A percentile compares a stretch with the other conserved stretches of the same genome.
Evolutionary conservation across 1,284 basidiomycete species (phyloP).

Genomic region (Chiua sp.): DNA sequence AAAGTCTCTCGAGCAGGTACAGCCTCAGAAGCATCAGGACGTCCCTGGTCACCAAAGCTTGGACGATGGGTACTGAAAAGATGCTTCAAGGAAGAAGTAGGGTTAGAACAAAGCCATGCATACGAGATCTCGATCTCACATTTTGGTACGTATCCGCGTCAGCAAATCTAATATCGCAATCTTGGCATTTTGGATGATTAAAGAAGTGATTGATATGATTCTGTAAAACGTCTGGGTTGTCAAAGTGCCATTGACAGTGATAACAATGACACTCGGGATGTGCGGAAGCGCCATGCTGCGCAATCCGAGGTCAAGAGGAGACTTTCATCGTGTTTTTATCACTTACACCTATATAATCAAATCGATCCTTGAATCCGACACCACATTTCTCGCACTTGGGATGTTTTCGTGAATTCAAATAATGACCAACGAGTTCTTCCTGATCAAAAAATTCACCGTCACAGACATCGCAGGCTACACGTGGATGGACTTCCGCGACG

Average conservation of each 20-base stretch:
- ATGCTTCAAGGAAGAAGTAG: conserved; percentile 19
- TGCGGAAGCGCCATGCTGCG: conserved; percentile 34
- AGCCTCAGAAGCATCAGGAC: neutral
- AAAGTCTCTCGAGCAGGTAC: conserved; percentile 12
- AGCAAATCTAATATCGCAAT: conserved; percentile 32
- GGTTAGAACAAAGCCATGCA: conserved; percentile 6
- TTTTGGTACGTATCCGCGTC: conserved; percentile 38
- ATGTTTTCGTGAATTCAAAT: conserved; percentile 31
- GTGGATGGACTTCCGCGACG: conserved; percentile 31
- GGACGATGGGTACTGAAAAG: conserved; percentile 36
- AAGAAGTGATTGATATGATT: conserved; percentile 39
- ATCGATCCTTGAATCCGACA: conserved; percentile 34
- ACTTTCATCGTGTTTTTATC: neutral
- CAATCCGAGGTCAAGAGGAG: conserved; percentile 11
- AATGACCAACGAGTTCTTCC: conserved; percentile 30
- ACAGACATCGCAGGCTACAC: conserved; percentile 30
- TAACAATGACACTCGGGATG: conserved; percentile 39
- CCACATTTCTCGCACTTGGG: conserved; percentile 33
- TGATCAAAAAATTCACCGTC: conserved; percentile 30
- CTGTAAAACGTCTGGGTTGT: conserved; percentile 31
- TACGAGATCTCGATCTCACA: conserved; percentile 22
- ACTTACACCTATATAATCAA: conserved; percentile 37
- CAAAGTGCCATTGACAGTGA: conserved; percentile 42
- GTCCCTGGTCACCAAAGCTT: conserved; percentile 13
- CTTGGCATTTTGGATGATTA: conserved; percentile 36